These are phyloP conservation scores for Penicillium pulvis DNA, from an alignment of 495 filamentous ascomycete genomes.

Conservation along the genomic window DNA sequence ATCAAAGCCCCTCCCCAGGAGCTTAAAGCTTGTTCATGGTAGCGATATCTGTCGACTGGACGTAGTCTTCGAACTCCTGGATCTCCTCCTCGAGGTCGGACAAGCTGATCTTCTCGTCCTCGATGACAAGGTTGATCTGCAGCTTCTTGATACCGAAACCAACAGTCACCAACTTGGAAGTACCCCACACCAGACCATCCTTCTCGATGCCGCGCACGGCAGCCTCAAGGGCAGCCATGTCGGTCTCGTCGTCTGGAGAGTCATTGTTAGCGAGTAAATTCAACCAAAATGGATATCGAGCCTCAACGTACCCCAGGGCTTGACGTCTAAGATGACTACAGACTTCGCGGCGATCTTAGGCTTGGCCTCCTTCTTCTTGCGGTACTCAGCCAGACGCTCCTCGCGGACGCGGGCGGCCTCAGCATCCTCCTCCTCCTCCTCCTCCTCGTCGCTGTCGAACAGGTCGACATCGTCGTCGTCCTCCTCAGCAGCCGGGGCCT, in stretches of 20 bases:
- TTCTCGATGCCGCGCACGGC: neutral
- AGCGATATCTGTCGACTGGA: no score
- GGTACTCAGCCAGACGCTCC: neutral
- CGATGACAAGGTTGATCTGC: conserved; percentile 1
- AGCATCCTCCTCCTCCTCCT: neutral
- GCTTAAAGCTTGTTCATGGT: no score
- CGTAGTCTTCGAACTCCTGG: no score
- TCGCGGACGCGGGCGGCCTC: neutral
- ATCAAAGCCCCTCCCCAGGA: no score
- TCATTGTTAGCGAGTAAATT: neutral
- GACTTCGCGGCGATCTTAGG: neutral
- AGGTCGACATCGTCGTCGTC: no score
- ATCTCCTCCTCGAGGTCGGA: no score
- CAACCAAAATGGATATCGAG: neutral
- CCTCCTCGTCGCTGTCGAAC: neutral
- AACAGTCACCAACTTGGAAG: neutral
- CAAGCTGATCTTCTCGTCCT: neutral
- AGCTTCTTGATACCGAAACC: neutral
- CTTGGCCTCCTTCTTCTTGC: neutral
- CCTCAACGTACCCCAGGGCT: conserved; percentile 1
- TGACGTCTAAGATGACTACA: neutral
- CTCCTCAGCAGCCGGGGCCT: no score
- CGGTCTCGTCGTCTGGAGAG: conserved; percentile 1
- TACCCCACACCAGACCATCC: neutral
- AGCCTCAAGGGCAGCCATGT: neutral